These are phyloP conservation scores for Didymella lethalis DNA, from an alignment of 2,329 filamentous ascomycete species.

Conservation along the genomic window DNA sequence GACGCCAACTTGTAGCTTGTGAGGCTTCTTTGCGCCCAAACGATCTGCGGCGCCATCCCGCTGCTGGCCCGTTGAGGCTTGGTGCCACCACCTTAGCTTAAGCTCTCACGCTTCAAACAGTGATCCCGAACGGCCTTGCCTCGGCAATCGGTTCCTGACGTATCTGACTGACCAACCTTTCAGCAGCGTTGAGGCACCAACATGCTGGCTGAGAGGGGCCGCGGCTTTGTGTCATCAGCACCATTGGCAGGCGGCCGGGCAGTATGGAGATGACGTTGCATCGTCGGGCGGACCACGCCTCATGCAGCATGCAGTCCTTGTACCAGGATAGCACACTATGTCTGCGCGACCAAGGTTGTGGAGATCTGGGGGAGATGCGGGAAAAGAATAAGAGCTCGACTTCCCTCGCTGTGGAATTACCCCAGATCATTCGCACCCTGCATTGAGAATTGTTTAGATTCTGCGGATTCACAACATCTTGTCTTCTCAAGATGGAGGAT, in stretches of 20 bases:
- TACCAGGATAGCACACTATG: conserved; percentile 13
- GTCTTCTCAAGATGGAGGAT: conserved; percentile 22
- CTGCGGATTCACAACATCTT: not conserved
- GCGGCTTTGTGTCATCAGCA: conserved; percentile 2
- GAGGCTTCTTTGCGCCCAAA: conserved; percentile 16
- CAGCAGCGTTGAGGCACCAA: not conserved
- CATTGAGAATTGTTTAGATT: not conserved
- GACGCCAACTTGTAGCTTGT: conserved; percentile 18
- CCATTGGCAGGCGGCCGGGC: conserved; percentile 10
- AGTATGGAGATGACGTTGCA: conserved; percentile 18
- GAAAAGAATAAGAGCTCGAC: conserved; percentile 6
- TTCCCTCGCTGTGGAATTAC: not conserved
- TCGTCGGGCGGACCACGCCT: conserved; percentile 13
- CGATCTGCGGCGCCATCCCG: conserved; percentile 35
- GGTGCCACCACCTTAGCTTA: conserved; percentile 17
- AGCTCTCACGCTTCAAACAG: conserved; percentile 19
- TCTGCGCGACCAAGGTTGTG: conserved; percentile 7
- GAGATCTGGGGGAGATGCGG: conserved; percentile 11
- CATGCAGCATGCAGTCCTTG: conserved; percentile 21
- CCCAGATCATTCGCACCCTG: not conserved
- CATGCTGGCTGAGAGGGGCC: conserved; percentile 2
- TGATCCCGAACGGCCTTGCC: conserved; percentile 28
- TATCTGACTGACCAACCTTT: conserved; percentile 3
- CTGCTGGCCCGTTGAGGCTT: conserved; percentile 28
- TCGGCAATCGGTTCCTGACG: conserved; percentile 20